Evolutionary conservation across 306 rosid genomes (phyloP), one percentile per base, ranked within the genome.

Genomic region (Fragaria vesca): DNA sequence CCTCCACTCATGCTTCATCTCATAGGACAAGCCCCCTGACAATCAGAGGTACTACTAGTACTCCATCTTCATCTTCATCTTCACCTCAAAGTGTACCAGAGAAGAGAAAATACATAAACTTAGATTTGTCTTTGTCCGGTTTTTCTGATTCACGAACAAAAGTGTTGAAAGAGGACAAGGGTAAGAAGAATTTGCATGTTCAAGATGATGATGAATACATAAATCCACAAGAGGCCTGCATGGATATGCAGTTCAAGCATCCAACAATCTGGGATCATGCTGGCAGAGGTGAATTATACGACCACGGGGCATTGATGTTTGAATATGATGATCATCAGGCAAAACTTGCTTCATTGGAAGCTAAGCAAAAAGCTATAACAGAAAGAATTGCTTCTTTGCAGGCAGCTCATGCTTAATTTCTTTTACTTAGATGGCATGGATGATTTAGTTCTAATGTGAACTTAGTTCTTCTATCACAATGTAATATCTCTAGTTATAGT

Each of bases 261-360:
- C 24, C 50, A 2, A 32, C 32, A 36, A 18, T 15, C 12, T 51
- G 47, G 76, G 47, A 51, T 5, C 34, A 10, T 11, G 12, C 18
- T 51, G 30, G 30, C 11, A 34, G 38, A 8, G 63, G 11, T 36
- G 32, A 51, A 2, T 72, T 72, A 32, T 5, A 55, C 0, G 32
- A 72, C 17, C n/a, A 51, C 9, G 42, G n/a, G 42, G 75, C 20
- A 50, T 54, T 36, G 36, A 62, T 16, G 42, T 30, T 62, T 62
- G 68, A 21, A 62, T 62, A 13, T 30, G 68, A 62, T 30, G 68
- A 30, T 62, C 20, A 62, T 62, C 20, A 62, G 4, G 60, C 17
- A n/a, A 36, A 36, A 36, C 36, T 72, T 15, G 47, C 50, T 34
- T 72, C 76, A n/a, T 46, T 72, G 65, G 50, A 72, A n/a, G 47